Base-by-base conservation (phyloP, 2,329 filamentous ascomycete genomes). In the Aureobasidium leucospermi region DNA sequence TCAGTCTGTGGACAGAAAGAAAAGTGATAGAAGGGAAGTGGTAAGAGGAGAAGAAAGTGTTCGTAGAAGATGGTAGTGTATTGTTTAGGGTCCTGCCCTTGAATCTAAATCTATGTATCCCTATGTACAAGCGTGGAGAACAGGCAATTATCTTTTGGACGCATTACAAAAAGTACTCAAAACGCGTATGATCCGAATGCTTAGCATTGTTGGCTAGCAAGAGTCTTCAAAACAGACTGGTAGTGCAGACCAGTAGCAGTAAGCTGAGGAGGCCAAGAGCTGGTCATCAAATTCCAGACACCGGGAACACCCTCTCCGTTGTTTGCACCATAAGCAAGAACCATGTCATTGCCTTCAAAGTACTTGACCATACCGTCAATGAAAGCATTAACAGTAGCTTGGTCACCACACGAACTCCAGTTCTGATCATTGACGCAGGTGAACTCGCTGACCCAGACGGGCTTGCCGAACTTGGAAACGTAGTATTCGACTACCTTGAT, bases 401-500 rank as follows among this genome's bases (percentile, higher is more conserved):
- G 66, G 43, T 65, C 64, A 39, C 63, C 66, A 56, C 67, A 68
- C 39, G 67, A 63, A 8, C 43, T 55, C 60, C 60, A 67, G 58
- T 55, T 61, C 28, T 59, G 38, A 31, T 66, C 65, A 45, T 66
- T 58, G 15, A 68, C 66, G 41, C 67, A 68, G 11, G 67, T 66
- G 49, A 68, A 68, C 49, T 68, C 67, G 31, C 46, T 62, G 16
- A 68, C 63, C 66, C 66, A 68, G 42, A 68, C 60, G 4, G 65
- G 65, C 47, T 67, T 68, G 34, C 59, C 53, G 55, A 69, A 70
- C n/a, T 60, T 67, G 19, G 28, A 43, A 13, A 55, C 52, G 39
- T 69, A 69, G 55, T 68, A 67, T 16, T 66, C 67, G 13, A 69
- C 65, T 10, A 64, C 68, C 11, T 63, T 56, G 57, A 64, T 64